A percentile compares a stretch with the other conserved stretches of the same genome.
These are phyloP conservation scores for Paecilomyces sp. DNA, from an alignment of 2,329 filamentous ascomycete species.

Conservation along the genomic window DNA sequence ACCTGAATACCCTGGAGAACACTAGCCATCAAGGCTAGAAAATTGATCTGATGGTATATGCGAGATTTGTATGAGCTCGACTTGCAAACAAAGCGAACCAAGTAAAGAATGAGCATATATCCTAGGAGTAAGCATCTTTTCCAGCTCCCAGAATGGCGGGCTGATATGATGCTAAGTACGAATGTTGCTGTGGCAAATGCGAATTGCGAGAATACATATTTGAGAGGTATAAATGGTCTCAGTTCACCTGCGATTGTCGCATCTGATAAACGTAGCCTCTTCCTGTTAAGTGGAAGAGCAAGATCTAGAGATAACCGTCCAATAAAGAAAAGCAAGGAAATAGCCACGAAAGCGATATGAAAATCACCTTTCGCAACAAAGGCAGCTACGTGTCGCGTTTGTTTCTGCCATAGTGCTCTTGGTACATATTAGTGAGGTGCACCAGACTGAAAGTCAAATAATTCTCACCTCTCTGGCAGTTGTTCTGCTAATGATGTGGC, in stretches of 20 bases:
- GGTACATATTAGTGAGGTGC: background rate
- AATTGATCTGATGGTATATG: conserved; percentile 19
- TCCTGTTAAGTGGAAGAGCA: conserved; percentile 3
- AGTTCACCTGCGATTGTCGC: conserved; percentile 1
- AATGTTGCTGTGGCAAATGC: conserved; percentile 8
- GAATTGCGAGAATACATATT: conserved; percentile 5
- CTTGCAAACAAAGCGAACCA: conserved; percentile 11
- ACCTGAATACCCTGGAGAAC: conserved; percentile 14
- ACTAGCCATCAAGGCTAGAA: conserved; percentile 9
- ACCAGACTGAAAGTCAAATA: background rate
- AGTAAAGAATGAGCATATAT: conserved; percentile 15
- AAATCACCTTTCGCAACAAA: conserved; percentile 17
- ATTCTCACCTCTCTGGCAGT: background rate
- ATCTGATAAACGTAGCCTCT: background rate
- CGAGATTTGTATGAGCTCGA: conserved; percentile 4
- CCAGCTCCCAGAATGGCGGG: conserved; percentile 9
- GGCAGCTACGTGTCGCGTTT: conserved; percentile 12
- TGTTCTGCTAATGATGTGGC: background rate
- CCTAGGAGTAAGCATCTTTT: conserved; percentile 14
- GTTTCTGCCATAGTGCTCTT: conserved; percentile 13
- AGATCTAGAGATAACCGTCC: conserved; percentile 7
- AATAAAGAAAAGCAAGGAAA: conserved; percentile 13
- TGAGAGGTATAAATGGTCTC: conserved; percentile 4
- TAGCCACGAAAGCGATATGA: conserved; percentile 12
- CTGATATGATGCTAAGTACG: conserved; percentile 9